Base-by-base conservation (phyloP, 129 eudicot genomes). In the carrot (Daucus carota) region DNA sequence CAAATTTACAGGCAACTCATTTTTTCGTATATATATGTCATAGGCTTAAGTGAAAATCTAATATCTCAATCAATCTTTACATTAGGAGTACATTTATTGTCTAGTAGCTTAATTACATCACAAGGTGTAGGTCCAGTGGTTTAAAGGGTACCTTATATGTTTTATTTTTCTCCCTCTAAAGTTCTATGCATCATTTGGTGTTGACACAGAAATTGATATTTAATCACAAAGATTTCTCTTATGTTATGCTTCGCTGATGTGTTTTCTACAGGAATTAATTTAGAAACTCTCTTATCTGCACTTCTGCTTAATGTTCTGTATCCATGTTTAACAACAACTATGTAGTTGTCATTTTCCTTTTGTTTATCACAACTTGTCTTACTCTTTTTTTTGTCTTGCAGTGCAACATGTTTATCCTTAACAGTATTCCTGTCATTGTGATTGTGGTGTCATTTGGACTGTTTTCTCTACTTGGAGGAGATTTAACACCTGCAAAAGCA, bases 401-500 rank as follows among this genome's bases (percentile, higher is more conserved):
- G 98, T 81, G 79, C 24, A 90, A 90, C 72, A 87, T 80, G 74
- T 90, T 94, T 85, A 87, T 90, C 70, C 77, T 94, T 50, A 94
- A 94, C 75, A 89, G 93, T 82, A 82, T 89, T 74, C 98, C 98
- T 10, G 97, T 94, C 73, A 78, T 94, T 22, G 98, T 94, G 83
- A 94, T 85, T 62, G 97, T 91, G 81, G 80, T 82, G 62, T 89
- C 98, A n/a, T 94, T 94, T 86, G 98, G 93, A 73, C 2, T 79
- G 80, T 94, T 94, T 78, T 81, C 97, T 26, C 81, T 94, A 82
- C 85, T 94, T 73, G 98, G 98, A 75, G 97, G 97, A 47, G 90
- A 94, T 47, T 28, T 94, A 80, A 91, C 98, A 45, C 97, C 97
- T 80, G 92, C 98, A 66, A 84, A 90, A 80, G 98, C 98, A 73